Percentiles rank a stretch among this genome's conserved stretches.
phyloP scores from a whole-genome alignment of 2,329 filamentous ascomycete species.

The Nothomitra cinnamomea region DNA sequence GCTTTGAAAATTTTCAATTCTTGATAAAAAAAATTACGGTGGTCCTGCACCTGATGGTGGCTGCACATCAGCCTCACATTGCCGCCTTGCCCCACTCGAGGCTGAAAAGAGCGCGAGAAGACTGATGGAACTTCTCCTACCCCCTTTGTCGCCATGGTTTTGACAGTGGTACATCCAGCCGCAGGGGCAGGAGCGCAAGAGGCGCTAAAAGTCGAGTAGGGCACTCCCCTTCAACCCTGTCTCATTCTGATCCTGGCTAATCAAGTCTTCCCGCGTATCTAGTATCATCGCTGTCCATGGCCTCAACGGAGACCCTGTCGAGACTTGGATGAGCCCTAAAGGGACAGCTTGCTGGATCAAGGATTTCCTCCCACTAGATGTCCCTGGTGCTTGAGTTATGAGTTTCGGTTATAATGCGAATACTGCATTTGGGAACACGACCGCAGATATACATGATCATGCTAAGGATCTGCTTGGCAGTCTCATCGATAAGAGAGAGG shows the following conservation, averaged over 20 bases:
- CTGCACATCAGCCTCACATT: too few relatives aligned
- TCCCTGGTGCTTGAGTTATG: not conserved
- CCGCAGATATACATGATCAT: constrained; percentile 4
- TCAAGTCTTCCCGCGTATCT: not conserved
- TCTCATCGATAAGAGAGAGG: not conserved
- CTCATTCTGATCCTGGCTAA: not conserved
- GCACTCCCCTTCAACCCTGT: not conserved
- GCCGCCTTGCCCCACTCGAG: too few relatives aligned
- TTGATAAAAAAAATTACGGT: too few relatives aligned
- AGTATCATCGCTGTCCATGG: not conserved
- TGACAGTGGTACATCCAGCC: not conserved
- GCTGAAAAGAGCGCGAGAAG: too few relatives aligned
- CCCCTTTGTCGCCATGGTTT: not conserved
- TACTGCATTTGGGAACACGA: constrained; percentile 6
- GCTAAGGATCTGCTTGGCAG: constrained; percentile 5
- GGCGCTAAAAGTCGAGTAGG: not conserved
- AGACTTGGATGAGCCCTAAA: not conserved
- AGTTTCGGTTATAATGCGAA: not conserved
- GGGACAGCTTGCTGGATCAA: not conserved
- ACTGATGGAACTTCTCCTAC: too few relatives aligned
- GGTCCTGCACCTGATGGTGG: too few relatives aligned
- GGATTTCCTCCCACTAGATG: not conserved
- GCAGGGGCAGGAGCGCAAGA: too few relatives aligned
- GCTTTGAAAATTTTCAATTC: too few relatives aligned
- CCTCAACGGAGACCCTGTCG: not conserved